A percentile compares a stretch with the other conserved stretches of the same genome.
These are phyloP conservation scores for Angomonas desouzai DNA, from an alignment of 208 protist species.

Conservation along the genomic window DNA sequence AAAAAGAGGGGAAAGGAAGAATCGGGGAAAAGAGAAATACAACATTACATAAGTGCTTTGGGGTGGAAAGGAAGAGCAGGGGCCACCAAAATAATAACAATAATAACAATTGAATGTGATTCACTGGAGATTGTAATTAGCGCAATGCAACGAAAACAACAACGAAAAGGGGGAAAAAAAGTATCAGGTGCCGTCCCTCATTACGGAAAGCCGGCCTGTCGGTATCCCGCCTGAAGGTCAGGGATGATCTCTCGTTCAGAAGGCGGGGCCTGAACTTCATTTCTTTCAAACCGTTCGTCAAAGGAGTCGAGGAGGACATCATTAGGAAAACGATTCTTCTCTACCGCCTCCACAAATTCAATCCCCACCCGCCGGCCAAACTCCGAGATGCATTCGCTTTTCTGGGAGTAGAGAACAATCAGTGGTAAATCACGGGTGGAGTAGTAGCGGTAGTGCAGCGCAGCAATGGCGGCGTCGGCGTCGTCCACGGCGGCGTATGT, in stretches of 20 bases:
- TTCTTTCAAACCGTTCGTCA: constrained; percentile 50
- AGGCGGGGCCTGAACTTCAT: constrained; percentile 48
- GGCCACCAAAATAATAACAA: neutral
- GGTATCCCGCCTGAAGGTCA: constrained; percentile 6
- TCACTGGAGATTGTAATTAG: neutral
- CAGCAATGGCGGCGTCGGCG: constrained; percentile 72
- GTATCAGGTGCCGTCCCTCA: no score
- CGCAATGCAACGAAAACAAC: neutral
- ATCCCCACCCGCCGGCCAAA: constrained; percentile 66
- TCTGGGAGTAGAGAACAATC: constrained; percentile 77
- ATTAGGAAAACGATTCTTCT: constrained; percentile 43
- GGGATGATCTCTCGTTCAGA: constrained; percentile 53
- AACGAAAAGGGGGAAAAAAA: neutral
- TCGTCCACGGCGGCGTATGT: constrained; percentile 63
- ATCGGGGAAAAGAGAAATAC: constrained; percentile 1
- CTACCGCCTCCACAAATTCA: constrained; percentile 51
- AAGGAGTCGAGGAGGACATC: constrained; percentile 56
- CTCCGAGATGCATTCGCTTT: constrained; percentile 49
- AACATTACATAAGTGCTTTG: neutral
- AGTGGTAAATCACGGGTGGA: constrained; percentile 58
- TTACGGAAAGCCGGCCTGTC: neutral
- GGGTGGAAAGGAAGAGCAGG: neutral
- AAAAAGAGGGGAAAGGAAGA: constrained; percentile 11
- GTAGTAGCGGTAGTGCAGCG: constrained; percentile 80
- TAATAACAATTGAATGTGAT: no score